Evolutionary conservation across 176 grass and related monocot species (phyloP).

Genomic region (maize (Zea mays)): Zm-B73-REFERENCE-NAM-5.0 NC_050101.1:49520001-49520500

Average conservation of each 20-base stretch:
- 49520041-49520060: not conserved
- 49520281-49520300: slow-evolving; percentile 28
- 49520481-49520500: slow-evolving; percentile 14
- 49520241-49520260: slow-evolving; percentile 8
- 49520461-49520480: not conserved
- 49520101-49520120: not conserved
- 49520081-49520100: not conserved
- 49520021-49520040: not conserved
- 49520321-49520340: not conserved
- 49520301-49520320: slow-evolving; percentile 17
- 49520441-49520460: slow-evolving; percentile 31
- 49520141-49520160: not conserved
- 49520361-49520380: not conserved
- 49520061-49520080: not conserved
- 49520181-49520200: slow-evolving; percentile 1
- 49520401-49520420: slow-evolving; percentile 25
- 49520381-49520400: slow-evolving; percentile 27
- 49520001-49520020: not conserved
- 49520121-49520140: not conserved
- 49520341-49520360: slow-evolving; percentile 12
- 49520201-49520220: slow-evolving; percentile 5
- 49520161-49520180: not conserved
- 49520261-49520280: not conserved
- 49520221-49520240: not conserved
- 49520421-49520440: slow-evolving; percentile 40